phyloP scores from a whole-genome alignment of 805 yeast genomes.

The Schwanniomyces polymorphus region DNA sequence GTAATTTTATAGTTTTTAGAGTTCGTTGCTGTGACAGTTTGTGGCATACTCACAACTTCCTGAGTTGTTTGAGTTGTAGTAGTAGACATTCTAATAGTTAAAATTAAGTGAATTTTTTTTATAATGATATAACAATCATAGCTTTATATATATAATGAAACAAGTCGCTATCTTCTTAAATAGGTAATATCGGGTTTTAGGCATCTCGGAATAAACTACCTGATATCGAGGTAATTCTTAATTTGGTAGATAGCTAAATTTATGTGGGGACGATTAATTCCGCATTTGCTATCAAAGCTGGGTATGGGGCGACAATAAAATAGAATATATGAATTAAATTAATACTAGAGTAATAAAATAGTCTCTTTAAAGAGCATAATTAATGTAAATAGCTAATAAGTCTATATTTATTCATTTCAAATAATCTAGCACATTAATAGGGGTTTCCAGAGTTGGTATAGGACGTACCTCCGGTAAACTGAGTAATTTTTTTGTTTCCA shows the following conservation, averaged over 20 bases:
- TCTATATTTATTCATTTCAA: neutral
- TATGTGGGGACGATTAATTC: no score
- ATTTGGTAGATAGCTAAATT: no score
- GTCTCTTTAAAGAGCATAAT: no score
- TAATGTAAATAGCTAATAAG: no score
- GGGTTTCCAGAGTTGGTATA: constrained; percentile 11
- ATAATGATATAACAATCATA: neutral
- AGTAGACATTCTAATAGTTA: neutral
- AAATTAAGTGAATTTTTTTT: neutral
- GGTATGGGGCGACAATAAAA: no score
- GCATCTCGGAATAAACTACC: neutral
- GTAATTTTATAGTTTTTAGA: constrained; percentile 42
- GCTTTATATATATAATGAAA: neutral
- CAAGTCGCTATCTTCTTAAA: neutral
- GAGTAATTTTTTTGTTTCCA: constrained; percentile 18
- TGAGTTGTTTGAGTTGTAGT: neutral
- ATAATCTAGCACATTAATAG: constrained; percentile 20
- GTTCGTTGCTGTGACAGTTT: neutral
- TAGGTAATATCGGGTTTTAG: neutral
- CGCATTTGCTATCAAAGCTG: no score
- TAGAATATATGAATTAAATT: no score
- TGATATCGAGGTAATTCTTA: neutral
- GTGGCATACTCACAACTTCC: neutral
- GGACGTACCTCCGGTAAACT: constrained; percentile 18
- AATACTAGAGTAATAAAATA: no score